Percentiles rank a stretch among this genome's conserved stretches.
Evolutionary conservation across 139 green algal species (phyloP).

Genomic region (Chlorella sorokiniana): DNA sequence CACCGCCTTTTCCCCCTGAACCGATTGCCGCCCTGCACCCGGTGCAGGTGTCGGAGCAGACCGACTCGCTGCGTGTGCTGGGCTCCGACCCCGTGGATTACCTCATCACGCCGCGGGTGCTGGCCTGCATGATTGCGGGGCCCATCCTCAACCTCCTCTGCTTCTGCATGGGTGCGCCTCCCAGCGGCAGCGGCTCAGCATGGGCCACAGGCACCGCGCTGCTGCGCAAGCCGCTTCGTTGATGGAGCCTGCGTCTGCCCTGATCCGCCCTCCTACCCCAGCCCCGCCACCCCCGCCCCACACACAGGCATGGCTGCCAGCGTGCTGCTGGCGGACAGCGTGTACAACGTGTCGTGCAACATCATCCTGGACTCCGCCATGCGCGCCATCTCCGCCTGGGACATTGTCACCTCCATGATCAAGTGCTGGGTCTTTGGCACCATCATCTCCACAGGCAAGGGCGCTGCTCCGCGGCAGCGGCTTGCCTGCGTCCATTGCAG

Average conservation of each 20-base stretch:
- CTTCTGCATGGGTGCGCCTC: constrained; percentile 94
- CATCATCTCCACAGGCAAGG: constrained; percentile 31
- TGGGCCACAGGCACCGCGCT: too few relatives aligned
- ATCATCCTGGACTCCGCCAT: constrained; percentile 94
- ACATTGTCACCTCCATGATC: constrained; percentile 88
- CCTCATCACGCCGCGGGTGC: constrained; percentile 91
- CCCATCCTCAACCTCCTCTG: constrained; percentile 96
- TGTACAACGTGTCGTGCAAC: constrained; percentile 93
- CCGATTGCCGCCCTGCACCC: not conserved
- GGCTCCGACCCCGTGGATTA: constrained; percentile 97
- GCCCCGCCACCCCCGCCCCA: not conserved
- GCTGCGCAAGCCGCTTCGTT: not conserved
- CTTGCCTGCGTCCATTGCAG: not conserved
- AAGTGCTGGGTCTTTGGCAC: constrained; percentile 85
- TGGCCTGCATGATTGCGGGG: constrained; percentile 91
- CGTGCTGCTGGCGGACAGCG: constrained; percentile 89
- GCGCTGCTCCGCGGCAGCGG: not conserved
- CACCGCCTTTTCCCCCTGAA: not conserved
- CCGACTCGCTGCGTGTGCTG: constrained; percentile 93
- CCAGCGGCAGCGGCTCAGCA: too few relatives aligned
- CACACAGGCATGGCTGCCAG: constrained; percentile 83
- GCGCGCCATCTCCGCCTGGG: constrained; percentile 82
- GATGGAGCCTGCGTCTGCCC: not conserved
- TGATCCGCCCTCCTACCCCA: not conserved
- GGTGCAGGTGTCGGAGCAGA: constrained; percentile 96